phyloP scores from a whole-genome alignment of 2,329 filamentous ascomycete species.

The Colletotrichum theobromicola region DNA sequence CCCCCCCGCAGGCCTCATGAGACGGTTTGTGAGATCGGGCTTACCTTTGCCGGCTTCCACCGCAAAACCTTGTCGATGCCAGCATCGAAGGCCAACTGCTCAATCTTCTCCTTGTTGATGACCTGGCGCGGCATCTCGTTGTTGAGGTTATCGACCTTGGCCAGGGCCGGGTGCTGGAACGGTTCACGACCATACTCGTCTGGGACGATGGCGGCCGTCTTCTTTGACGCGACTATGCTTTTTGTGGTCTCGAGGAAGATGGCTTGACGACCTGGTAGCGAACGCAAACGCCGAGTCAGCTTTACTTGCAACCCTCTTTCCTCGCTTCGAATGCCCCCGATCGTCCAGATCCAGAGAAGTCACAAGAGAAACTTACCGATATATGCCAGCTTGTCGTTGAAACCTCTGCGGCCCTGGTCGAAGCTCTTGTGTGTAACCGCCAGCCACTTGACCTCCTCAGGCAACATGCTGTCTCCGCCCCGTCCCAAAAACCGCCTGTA shows the following conservation, averaged over 20 bases:
- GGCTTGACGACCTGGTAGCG: constrained; percentile 30
- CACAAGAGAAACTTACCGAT: constrained; percentile 63
- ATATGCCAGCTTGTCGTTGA: constrained; percentile 92
- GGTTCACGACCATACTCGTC: constrained; percentile 65
- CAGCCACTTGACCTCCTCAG: constrained; percentile 95
- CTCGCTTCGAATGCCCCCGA: background rate
- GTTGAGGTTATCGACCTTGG: constrained; percentile 76
- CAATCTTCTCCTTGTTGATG: constrained; percentile 69
- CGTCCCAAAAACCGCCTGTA: constrained; percentile 79
- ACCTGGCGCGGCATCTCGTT: constrained; percentile 63
- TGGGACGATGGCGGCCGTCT: constrained; percentile 31
- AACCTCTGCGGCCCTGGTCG: constrained; percentile 90
- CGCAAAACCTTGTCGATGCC: constrained; percentile 78
- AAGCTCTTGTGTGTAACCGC: constrained; percentile 98
- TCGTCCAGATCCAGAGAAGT: background rate
- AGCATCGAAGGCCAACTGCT: constrained; percentile 70
- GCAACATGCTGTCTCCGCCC: constrained; percentile 74
- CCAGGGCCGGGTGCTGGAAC: constrained; percentile 73
- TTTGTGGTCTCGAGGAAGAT: constrained; percentile 34
- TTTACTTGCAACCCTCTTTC: background rate
- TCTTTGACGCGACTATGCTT: constrained; percentile 56
- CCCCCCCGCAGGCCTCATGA: background rate
- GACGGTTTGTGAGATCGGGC: constrained; percentile 29
- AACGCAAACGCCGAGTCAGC: constrained; percentile 6
- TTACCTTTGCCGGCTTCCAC: constrained; percentile 87